Evolutionary conservation across 768 basidiomycete genomes (phyloP), one percentile per base, ranked within the genome.

Genomic region (Mycena galericulata): DNA sequence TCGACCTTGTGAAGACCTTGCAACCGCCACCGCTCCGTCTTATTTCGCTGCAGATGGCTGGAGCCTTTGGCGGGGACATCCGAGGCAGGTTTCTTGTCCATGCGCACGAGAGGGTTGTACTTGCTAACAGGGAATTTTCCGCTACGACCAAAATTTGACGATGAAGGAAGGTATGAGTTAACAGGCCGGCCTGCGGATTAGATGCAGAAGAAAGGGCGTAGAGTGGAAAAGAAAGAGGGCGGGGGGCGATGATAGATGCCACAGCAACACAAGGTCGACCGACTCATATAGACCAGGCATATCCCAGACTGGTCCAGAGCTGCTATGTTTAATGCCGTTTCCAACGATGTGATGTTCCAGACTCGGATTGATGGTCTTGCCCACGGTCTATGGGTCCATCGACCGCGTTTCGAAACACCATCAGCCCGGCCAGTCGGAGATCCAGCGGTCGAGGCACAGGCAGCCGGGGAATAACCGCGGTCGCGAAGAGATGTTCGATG

Each of bases 1-100:
- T 67, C 27, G 14, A 71, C 66, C 50, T 91, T 86, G 79, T 97
- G 93, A 46, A 98, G 86, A 4, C 94, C 94, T 78, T 98, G 97
- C 22, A 97, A 82, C 56, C 96, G 85, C 69, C 83, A 80, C 69
- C 93, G 88, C 83, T 98, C 97, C 0, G 92, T 88, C 83, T 91
- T 94, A 82, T 97, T 97, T 73, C 95, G 88, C 76, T 90, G 89
- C 24, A 97, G 86, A 75, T 91, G 84, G 32, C 77, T 76, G 6
- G 86, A 81, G 32, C 79, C 75, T 22, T 75, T 74, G 32, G 76
- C 68, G 20, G 75, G 76, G 61, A 78, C 75, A 10, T 75, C 71
- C 27, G 47, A 61, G 61, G 77, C 75, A 43, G 70, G 65, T 26
- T 74, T 57, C 49, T 11, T 89, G 90, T 38, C 38, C 74, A 90